Conservation (phyloP, 23 red algal species). For the Gracilaria caudata region DNA sequence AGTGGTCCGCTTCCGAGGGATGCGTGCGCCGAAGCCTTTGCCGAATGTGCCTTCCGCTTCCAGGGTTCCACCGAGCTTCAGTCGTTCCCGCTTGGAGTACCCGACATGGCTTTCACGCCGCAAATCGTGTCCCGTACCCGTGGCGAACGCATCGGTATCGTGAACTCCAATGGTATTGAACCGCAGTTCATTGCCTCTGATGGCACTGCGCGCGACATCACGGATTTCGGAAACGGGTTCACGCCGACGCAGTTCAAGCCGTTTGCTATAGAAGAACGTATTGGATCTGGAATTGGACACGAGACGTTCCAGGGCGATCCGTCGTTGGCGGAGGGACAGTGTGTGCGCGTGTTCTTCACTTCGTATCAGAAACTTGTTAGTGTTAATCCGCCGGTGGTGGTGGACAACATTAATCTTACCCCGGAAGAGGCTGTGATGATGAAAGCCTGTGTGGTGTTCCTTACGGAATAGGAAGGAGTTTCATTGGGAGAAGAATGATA, state of each 20-base stretch:
- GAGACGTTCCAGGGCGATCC: conserved; percentile 2
- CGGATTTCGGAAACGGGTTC: neutral
- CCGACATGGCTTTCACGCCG: conserved; percentile 4
- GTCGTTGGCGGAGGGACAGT: neutral
- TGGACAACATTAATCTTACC: neutral
- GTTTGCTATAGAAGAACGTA: neutral
- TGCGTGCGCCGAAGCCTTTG: neutral
- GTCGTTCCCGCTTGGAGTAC: neutral
- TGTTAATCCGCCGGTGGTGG: neutral
- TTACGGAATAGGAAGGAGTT: neutral
- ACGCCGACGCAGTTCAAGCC: conserved; percentile 31
- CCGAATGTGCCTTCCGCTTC: neutral
- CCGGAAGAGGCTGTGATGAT: neutral
- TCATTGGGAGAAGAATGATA: no score
- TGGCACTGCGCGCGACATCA: neutral
- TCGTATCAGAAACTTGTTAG: neutral
- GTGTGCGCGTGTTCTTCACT: conserved; percentile 17
- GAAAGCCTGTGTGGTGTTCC: conserved; percentile 5
- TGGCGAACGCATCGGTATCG: neutral
- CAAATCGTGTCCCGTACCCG: neutral
- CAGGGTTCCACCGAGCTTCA: neutral
- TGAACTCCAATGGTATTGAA: conserved; percentile 4
- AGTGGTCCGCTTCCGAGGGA: neutral
- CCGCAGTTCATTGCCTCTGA: neutral
- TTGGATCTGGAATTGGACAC: conserved; percentile 18